These are phyloP conservation scores for Ascochyta pisi DNA, from an alignment of 2,329 filamentous ascomycete genomes.

Conservation along the genomic window DNA sequence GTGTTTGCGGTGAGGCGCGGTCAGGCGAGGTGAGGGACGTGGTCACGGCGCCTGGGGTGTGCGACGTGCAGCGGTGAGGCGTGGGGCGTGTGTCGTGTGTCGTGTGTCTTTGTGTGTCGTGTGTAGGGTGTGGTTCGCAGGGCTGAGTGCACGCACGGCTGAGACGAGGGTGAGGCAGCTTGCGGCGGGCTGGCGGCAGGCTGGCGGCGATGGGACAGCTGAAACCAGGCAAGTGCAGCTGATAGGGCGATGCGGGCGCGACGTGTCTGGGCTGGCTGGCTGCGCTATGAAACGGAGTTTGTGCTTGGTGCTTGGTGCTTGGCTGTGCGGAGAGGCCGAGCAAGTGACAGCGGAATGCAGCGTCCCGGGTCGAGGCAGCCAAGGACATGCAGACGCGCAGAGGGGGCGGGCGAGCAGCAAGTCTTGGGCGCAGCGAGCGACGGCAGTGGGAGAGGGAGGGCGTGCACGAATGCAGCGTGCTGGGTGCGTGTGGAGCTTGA, in stretches of 20 bases:
- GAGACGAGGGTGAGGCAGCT: conserved; percentile 41
- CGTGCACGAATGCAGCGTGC: no score
- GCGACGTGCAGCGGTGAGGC: conserved; percentile 17
- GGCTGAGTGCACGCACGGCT: conserved; percentile 35
- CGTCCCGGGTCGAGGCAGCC: neutral
- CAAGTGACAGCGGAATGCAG: conserved; percentile 11
- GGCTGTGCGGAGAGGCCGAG: conserved; percentile 33
- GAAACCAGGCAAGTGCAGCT: conserved; percentile 24
- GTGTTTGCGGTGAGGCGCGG: conserved; percentile 16
- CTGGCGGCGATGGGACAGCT: conserved; percentile 22
- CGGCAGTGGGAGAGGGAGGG: conserved; percentile 8
- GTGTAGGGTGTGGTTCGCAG: conserved; percentile 25
- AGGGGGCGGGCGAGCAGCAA: neutral
- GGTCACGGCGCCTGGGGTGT: conserved; percentile 4
- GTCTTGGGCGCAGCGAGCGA: neutral
- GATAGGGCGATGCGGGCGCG: conserved; percentile 5
- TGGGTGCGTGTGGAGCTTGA: neutral
- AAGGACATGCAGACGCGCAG: neutral
- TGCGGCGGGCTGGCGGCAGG: conserved; percentile 9
- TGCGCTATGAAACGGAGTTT: conserved; percentile 7
- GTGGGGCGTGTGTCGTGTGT: neutral
- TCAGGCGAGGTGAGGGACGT: conserved; percentile 11
- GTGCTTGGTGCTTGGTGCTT: conserved; percentile 17
- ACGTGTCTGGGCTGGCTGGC: neutral
- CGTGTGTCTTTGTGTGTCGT: neutral